These are phyloP conservation scores for Glebionis coronaria DNA, from an alignment of 129 eudicot species.

Conservation along the genomic window DNA sequence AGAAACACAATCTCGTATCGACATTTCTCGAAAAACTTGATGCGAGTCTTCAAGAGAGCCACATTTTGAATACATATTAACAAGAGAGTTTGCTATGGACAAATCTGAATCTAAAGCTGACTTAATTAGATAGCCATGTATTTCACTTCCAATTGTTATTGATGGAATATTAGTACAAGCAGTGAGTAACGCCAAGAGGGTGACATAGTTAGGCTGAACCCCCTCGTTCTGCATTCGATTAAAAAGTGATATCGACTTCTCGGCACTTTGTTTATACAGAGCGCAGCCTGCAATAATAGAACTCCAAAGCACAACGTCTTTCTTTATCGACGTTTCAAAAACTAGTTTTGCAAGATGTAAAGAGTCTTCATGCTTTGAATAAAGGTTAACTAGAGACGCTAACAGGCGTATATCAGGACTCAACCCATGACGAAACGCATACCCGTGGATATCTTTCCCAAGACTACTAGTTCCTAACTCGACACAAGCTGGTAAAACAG, in stretches of 20 bases:
- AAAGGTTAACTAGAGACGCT: slow-evolving; percentile 49
- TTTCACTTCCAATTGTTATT: slow-evolving; percentile 34
- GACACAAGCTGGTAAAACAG: slow-evolving; percentile 49
- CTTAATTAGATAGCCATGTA: slow-evolving; percentile 47
- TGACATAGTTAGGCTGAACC: slow-evolving; percentile 46
- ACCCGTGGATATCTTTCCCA: slow-evolving; percentile 64
- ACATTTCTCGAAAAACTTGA: slow-evolving; percentile 40
- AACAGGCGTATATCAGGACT: slow-evolving; percentile 40
- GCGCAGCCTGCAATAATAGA: slow-evolving; percentile 52
- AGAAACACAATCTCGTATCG: slow-evolving; percentile 43
- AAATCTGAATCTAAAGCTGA: slow-evolving; percentile 36
- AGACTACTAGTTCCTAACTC: slow-evolving; percentile 24
- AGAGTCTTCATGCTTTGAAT: slow-evolving; percentile 32
- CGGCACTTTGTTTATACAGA: slow-evolving; percentile 28
- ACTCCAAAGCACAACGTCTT: slow-evolving; percentile 66
- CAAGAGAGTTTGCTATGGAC: slow-evolving; percentile 43
- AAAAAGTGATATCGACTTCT: slow-evolving; percentile 46
- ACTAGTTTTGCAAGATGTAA: slow-evolving; percentile 30
- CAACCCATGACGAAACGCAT: slow-evolving; percentile 54
- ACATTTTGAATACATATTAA: slow-evolving; percentile 67
- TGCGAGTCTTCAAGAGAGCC: slow-evolving; percentile 51
- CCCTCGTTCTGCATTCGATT: slow-evolving; percentile 51
- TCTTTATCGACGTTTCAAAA: slow-evolving; percentile 31
- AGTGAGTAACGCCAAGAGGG: slow-evolving; percentile 47
- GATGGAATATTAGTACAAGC: slow-evolving; percentile 51